These are phyloP conservation scores for Phytophthora sojae DNA, from an alignment of 352 stramenopile species.

Conservation along the genomic window DNA sequence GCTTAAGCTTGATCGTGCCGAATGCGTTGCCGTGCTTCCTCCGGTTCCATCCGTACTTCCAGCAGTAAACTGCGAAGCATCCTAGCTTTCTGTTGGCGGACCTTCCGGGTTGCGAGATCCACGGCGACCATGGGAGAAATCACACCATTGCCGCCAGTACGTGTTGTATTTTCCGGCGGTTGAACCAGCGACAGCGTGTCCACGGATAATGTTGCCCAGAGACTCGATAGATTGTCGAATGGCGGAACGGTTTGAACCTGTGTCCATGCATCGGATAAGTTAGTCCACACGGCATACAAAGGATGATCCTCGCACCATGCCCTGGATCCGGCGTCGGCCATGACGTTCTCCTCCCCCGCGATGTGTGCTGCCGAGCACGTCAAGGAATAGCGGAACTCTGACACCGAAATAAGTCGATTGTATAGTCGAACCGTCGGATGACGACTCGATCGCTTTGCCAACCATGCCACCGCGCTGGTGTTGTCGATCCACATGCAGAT, in stretches of 20 bases:
- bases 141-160: constrained; percentile 9
- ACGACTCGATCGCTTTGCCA: background rate
- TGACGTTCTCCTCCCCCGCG: constrained; percentile 8
- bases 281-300: constrained; percentile 14
- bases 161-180: constrained; percentile 10
- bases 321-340: constrained; percentile 14
- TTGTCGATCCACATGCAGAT: constrained; percentile 16
- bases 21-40: constrained; percentile 16
- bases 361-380: constrained; percentile 17
- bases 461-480: background rate
- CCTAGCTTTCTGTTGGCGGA: constrained; percentile 11
- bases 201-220: constrained; percentile 15
- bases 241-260: constrained; percentile 15
- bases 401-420: constrained; percentile 13
- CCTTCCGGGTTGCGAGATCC: background rate
- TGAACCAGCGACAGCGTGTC: background rate
- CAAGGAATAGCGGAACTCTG: constrained; percentile 7
- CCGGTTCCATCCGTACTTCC: constrained; percentile 25
- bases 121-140: constrained; percentile 11
- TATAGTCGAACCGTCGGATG: constrained; percentile 4
- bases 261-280: constrained; percentile 18
- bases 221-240: constrained; percentile 20
- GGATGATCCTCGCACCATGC: constrained; percentile 12
- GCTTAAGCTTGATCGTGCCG: constrained; percentile 30
- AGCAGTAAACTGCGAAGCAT: constrained; percentile 23